phyloP scores from a whole-genome alignment of 1,139 yeast genomes.

The Kodamaea sp. region DNA sequence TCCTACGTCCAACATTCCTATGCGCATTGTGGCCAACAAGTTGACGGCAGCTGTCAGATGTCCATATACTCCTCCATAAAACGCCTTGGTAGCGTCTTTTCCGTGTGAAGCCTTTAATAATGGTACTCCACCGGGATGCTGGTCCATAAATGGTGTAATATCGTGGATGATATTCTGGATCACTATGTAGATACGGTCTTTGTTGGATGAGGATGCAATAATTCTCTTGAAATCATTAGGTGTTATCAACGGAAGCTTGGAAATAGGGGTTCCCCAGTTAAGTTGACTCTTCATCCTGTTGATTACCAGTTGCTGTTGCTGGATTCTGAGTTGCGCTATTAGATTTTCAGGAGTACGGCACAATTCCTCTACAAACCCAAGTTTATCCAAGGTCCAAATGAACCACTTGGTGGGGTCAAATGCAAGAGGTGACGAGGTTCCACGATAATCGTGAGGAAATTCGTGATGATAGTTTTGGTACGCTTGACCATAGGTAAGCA shows the following conservation, averaged over 20 bases:
- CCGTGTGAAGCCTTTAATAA: conserved; percentile 64
- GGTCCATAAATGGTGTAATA: conserved; percentile 69
- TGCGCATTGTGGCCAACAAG: conserved; percentile 71
- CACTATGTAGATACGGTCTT: conserved; percentile 43
- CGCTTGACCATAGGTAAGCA: conserved; percentile 65
- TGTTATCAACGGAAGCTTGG: conserved; percentile 57
- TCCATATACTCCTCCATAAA: conserved; percentile 73
- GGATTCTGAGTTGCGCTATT: conserved; percentile 57
- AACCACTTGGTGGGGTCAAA: conserved; percentile 73
- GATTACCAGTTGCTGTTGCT: conserved; percentile 63
- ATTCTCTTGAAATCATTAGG: conserved; percentile 52
- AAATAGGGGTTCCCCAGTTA: conserved; percentile 78
- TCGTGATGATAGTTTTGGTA: conserved; percentile 74
- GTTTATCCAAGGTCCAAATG: conserved; percentile 37
- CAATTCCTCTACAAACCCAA: conserved; percentile 43
- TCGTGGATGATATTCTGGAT: conserved; percentile 66
- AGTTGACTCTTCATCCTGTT: conserved; percentile 62
- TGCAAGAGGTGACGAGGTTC: conserved; percentile 47
- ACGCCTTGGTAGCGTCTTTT: conserved; percentile 70
- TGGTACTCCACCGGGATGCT: conserved; percentile 73
- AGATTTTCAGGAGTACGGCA: conserved; percentile 47
- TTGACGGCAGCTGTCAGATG: conserved; percentile 77
- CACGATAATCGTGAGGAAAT: conserved; percentile 68
- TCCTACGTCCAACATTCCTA: conserved; percentile 75
- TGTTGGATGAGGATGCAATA: conserved; percentile 35